Evolutionary conservation across 306 rosid species (phyloP).

Genomic region (Quercus cerris): DNA sequence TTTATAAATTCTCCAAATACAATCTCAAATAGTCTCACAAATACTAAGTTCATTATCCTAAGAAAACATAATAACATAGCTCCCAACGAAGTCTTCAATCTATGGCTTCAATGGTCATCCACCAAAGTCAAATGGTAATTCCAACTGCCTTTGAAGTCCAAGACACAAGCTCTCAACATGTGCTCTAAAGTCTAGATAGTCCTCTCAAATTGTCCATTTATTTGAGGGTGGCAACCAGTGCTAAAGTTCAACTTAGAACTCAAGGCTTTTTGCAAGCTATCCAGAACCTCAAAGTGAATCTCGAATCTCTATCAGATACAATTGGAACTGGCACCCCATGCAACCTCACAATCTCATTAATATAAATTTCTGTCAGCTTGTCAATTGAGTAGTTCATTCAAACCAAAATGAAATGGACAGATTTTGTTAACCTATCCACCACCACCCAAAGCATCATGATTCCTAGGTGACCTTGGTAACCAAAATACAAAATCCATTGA

Average conservation of each 20-base stretch:
- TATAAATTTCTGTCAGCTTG: neutral
- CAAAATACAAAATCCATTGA: neutral
- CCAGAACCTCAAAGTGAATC: neutral
- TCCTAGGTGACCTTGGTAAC: neutral
- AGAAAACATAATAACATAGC: too few relatives aligned
- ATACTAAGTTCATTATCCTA: too few relatives aligned
- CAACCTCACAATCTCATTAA: neutral
- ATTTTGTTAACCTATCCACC: neutral
- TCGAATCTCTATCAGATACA: neutral
- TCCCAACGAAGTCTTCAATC: too few relatives aligned
- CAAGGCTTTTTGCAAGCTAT: neutral
- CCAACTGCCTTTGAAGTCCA: neutral
- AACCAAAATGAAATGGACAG: neutral
- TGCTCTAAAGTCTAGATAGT: neutral
- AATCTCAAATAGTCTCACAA: too few relatives aligned
- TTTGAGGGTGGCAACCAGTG: neutral
- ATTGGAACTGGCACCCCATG: neutral
- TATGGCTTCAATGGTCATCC: too few relatives aligned
- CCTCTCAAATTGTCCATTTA: neutral
- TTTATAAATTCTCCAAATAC: too few relatives aligned
- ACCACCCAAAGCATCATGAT: neutral
- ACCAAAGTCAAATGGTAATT: neutral
- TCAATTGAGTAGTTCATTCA: neutral
- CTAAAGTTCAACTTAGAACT: neutral
- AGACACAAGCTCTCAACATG: neutral